Base-by-base conservation (phyloP, 768 basidiomycete genomes). In the Boletus barrowsii region DNA sequence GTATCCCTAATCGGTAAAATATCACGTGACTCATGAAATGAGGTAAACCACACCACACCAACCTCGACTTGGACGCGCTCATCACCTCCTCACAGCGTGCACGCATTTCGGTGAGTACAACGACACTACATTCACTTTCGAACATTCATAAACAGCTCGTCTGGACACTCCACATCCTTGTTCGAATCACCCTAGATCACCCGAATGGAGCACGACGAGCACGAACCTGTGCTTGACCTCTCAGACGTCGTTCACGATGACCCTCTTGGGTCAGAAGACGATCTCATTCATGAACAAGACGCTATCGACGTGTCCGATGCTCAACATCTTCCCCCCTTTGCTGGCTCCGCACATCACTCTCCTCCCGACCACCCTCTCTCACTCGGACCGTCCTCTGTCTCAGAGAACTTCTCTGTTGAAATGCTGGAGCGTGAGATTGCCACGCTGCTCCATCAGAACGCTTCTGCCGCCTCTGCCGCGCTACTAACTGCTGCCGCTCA, bases 171-270 rank as follows among this genome's bases (percentile, higher is more conserved):
- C 24, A 5, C n/a, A 15, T 15, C 33, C 14, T 17, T n/a, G 41
- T 13, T 8, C 7, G 24, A 32, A 17, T 30, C 39, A 41, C 6
- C 4, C 4, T 40, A 59, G 63, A 59, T 59, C 53, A 46, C 51
- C 51, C 58, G 55, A 53, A 78, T 79, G 75, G 73, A 76, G 46
- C 66, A 80, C 69, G 83, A 85, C 67, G 82, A 85, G 66, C 72
- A 85, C 65, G 76, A 71, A 35, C 81, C 81, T 56, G 80, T 83
- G 58, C 80, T 91, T 57, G 81, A 83, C 65, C 82, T 91, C 62
- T 90, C 89, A 43, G 89, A 91, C 72, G 89, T 91, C 71, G 87
- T 91, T 42, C 87, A 90, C 69, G 88, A 90, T 67, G 86, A 88
- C 53, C 79, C 85, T 30, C 79, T 88, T 22, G 82, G 78, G 67